Percentiles rank a stretch among this genome's conserved stretches.
Conservation (phyloP, 371 early-diverging fungal genomes). For the Mucor irregularis region DNA sequence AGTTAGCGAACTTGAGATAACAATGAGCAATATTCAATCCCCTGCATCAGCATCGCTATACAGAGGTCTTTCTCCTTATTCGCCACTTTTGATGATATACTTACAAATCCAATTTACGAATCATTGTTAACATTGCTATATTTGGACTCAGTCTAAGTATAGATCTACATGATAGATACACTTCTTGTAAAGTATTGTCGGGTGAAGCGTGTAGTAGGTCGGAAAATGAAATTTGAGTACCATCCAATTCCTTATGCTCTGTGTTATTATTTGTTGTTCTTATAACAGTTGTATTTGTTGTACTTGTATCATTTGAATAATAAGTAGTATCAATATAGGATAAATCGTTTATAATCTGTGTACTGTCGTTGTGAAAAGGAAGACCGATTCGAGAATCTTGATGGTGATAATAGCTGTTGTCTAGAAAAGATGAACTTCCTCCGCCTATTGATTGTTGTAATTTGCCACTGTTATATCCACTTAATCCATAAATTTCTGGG, state of each 20-base stretch:
- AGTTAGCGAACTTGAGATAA: too few species aligned
- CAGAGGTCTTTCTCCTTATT: slow-evolving; percentile 5
- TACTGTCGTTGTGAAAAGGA: not conserved
- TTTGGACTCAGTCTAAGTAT: slow-evolving; percentile 20
- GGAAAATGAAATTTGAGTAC: slow-evolving; percentile 10
- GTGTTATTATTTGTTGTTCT: not conserved
- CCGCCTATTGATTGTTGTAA: too few species aligned
- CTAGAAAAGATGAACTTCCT: not conserved
- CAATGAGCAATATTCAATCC: not conserved
- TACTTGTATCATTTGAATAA: slow-evolving; percentile 1
- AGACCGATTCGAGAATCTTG: slow-evolving; percentile 17
- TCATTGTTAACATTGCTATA: slow-evolving; percentile 23
- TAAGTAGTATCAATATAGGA: slow-evolving; percentile 18
- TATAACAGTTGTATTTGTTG: not conserved
- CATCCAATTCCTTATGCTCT: not conserved
- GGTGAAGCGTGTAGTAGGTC: slow-evolving; percentile 7
- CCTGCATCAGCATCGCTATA: too few species aligned
- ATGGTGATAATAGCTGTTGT: not conserved
- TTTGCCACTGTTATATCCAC: too few species aligned
- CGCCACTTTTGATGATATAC: slow-evolving; percentile 2
- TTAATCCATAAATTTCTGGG: slow-evolving; percentile 15
- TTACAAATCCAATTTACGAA: slow-evolving; percentile 30
- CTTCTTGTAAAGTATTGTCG: slow-evolving; percentile 9
- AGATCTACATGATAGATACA: slow-evolving; percentile 11
- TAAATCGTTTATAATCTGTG: slow-evolving; percentile 11